phyloP scores from a whole-genome alignment of 108 stramenopile genomes.

The Cyclostephanos invisitatus region DNA sequence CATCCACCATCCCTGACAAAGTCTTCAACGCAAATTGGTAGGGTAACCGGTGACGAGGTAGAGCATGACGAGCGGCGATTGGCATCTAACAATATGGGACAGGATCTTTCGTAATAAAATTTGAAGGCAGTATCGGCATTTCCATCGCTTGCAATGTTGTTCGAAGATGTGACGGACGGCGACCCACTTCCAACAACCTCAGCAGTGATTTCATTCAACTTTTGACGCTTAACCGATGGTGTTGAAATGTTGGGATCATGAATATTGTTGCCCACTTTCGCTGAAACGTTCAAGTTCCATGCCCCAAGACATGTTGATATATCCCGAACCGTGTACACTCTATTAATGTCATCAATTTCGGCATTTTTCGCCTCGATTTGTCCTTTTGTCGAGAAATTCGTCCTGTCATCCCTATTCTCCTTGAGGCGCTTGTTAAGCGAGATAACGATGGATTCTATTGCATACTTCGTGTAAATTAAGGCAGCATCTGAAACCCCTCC shows the following conservation, averaged over 20 bases:
- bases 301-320: slow-evolving; percentile 48
- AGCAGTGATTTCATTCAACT: slow-evolving; percentile 5
- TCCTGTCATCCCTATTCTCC: neutral
- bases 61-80: slow-evolving; percentile 10
- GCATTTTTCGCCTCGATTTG: neutral
- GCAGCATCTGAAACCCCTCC: slow-evolving; percentile 42
- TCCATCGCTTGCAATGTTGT: slow-evolving; percentile 10
- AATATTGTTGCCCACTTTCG: neutral
- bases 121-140: slow-evolving; percentile 41
- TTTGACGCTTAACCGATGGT: slow-evolving; percentile 11
- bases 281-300: slow-evolving; percentile 38
- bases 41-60: neutral
- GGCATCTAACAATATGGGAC: slow-evolving; percentile 42
- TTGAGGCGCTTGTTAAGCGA: slow-evolving; percentile 21
- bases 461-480: slow-evolving; percentile 43
- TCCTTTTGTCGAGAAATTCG: neutral
- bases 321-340: slow-evolving; percentile 38
- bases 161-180: neutral
- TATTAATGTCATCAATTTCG: neutral
- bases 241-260: neutral
- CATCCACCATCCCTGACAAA: slow-evolving; percentile 11
- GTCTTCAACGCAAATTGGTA: slow-evolving; percentile 37
- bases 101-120: slow-evolving; percentile 46
- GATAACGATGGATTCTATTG: slow-evolving; percentile 33
- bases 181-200: neutral